Evolutionary conservation across 1,284 basidiomycete genomes (phyloP).

Genomic region (Neonothopanus nambi): DNA sequence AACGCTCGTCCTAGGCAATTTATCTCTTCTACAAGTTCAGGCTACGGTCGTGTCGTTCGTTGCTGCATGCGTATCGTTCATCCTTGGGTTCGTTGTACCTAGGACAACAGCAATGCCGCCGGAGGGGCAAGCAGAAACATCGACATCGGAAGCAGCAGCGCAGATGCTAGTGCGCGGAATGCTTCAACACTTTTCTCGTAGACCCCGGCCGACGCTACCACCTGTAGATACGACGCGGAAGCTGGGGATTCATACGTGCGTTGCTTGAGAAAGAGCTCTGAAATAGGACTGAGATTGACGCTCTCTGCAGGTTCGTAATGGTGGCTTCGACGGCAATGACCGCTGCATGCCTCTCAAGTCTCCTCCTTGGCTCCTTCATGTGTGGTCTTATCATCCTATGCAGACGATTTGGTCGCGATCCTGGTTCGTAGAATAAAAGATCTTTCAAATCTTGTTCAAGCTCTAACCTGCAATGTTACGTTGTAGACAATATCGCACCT

Average conservation of each 20-base stretch:
- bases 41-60: conserved; percentile 88
- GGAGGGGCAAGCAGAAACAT: too few species aligned
- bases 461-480: neutral
- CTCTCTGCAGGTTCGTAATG: conserved; percentile 66
- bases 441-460: neutral
- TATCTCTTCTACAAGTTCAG: conserved; percentile 91
- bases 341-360: conserved; percentile 78
- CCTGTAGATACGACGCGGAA: conserved; percentile 29
- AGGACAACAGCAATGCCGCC: conserved; percentile 21
- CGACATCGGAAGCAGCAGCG: neutral
- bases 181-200: conserved; percentile 22
- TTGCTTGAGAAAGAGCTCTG: conserved; percentile 14
- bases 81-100: conserved; percentile 69
- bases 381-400: conserved; percentile 83
- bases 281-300: conserved; percentile 6
- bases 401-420: conserved; percentile 76
- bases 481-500: conserved; percentile 89
- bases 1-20: conserved; percentile 77
- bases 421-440: conserved; percentile 9
- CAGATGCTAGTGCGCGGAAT: neutral
- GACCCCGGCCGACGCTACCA: conserved; percentile 32
- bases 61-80: conserved; percentile 79
- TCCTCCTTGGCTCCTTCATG: conserved; percentile 92
- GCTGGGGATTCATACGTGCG: conserved; percentile 50
- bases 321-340: conserved; percentile 90